Evolutionary conservation across 1,139 yeast species (phyloP).

Genomic region (Saccharomycopsis crataegensis): DNA sequence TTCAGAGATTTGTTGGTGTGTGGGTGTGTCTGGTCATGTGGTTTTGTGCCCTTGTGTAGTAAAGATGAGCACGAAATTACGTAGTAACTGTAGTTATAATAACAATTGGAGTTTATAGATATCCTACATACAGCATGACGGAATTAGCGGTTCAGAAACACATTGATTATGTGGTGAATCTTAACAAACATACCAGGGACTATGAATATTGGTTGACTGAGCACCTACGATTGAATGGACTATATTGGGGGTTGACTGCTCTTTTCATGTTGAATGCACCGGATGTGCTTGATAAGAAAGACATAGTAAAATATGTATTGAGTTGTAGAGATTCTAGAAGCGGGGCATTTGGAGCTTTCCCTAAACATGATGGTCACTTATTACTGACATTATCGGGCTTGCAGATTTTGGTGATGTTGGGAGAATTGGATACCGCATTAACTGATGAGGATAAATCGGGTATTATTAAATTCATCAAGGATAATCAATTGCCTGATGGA

Average conservation of each 20-base stretch:
- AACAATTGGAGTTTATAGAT: too few relatives aligned
- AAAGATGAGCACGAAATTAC: too few relatives aligned
- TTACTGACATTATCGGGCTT: slow-evolving; percentile 80
- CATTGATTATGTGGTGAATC: slow-evolving; percentile 12
- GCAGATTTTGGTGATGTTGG: slow-evolving; percentile 64
- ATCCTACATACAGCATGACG: neutral
- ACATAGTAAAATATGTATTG: slow-evolving; percentile 59
- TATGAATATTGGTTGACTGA: slow-evolving; percentile 87
- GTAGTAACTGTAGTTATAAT: too few relatives aligned
- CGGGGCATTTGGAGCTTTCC: slow-evolving; percentile 91
- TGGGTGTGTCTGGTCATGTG: too few relatives aligned
- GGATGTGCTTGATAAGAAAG: slow-evolving; percentile 50
- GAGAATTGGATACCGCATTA: slow-evolving; percentile 28
- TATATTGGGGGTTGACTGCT: slow-evolving; percentile 93
- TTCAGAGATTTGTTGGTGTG: too few relatives aligned
- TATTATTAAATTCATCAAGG: slow-evolving; percentile 41
- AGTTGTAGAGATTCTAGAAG: slow-evolving; percentile 51
- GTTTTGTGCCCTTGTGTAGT: too few relatives aligned
- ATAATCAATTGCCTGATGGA: slow-evolving; percentile 65
- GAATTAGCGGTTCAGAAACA: slow-evolving; percentile 11
- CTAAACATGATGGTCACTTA: slow-evolving; percentile 86
- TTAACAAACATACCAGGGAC: slow-evolving; percentile 29
- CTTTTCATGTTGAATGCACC: slow-evolving; percentile 51
- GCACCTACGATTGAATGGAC: slow-evolving; percentile 82
- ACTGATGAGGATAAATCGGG: slow-evolving; percentile 27